phyloP scores from a whole-genome alignment of 2,329 filamentous ascomycete species.

The Penicillium verrucosum region DNA sequence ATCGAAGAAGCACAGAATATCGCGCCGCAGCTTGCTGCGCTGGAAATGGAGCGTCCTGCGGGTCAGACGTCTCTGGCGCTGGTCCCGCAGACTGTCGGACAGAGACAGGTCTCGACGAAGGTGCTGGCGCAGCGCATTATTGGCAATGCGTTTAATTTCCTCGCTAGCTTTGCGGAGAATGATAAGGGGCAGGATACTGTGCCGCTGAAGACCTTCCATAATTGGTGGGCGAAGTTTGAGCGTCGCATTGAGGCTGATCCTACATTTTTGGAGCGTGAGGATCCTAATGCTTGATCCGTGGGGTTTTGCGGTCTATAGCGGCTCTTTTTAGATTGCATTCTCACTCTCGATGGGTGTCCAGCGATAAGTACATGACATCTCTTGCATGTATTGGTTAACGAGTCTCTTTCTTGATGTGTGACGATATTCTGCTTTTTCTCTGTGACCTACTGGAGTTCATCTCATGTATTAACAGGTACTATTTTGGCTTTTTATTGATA shows the following conservation, averaged over 20 bases:
- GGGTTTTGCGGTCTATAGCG: neutral
- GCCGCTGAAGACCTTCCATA: conserved; percentile 89
- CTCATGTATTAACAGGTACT: neutral
- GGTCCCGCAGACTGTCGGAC: conserved; percentile 26
- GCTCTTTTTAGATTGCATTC: neutral
- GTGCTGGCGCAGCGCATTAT: conserved; percentile 90
- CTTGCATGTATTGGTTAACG: conserved; percentile 12
- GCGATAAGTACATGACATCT: conserved; percentile 7
- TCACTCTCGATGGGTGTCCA: neutral
- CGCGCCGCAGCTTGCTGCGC: conserved; percentile 62
- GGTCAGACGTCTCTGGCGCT: conserved; percentile 28
- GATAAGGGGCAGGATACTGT: conserved; percentile 74
- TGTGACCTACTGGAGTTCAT: neutral
- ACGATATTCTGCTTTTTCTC: conserved; percentile 4
- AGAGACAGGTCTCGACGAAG: conserved; percentile 60
- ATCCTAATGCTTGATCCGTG: conserved; percentile 38
- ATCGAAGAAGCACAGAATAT: conserved; percentile 75
- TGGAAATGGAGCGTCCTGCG: conserved; percentile 39
- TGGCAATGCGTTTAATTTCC: conserved; percentile 93
- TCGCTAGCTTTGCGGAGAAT: conserved; percentile 77
- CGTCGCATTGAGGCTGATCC: conserved; percentile 79
- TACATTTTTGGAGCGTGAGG: conserved; percentile 75
- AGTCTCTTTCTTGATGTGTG: conserved; percentile 5
- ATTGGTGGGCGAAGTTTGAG: conserved; percentile 99
- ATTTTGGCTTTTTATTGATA: neutral